Percentiles rank a stretch among this genome's conserved stretches.
Evolutionary conservation across 768 basidiomycete species (phyloP).

Genomic region (Lentinus brumalis): DNA sequence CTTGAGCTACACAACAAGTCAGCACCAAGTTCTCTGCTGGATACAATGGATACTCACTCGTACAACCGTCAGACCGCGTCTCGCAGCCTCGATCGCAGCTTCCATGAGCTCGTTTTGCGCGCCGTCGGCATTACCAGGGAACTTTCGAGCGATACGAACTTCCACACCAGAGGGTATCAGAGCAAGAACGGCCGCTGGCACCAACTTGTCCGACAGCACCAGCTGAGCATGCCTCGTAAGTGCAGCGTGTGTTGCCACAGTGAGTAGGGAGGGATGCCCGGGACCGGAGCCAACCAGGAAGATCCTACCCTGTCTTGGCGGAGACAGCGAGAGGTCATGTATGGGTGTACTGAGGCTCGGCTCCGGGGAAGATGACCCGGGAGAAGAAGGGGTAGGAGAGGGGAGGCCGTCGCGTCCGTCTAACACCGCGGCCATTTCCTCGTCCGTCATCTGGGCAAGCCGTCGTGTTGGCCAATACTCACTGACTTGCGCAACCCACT

Average conservation of each 20-base stretch:
- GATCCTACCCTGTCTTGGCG: slow-evolving; percentile 62
- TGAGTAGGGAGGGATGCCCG: slow-evolving; percentile 91
- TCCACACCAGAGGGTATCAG: slow-evolving; percentile 75
- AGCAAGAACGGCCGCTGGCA: slow-evolving; percentile 83
- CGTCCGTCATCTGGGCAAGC: slow-evolving; percentile 66
- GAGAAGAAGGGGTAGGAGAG: neutral
- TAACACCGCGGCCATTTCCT: slow-evolving; percentile 69
- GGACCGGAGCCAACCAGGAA: slow-evolving; percentile 93
- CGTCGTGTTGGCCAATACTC: slow-evolving; percentile 91
- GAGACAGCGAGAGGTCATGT: slow-evolving; percentile 25
- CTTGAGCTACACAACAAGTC: slow-evolving; percentile 62
- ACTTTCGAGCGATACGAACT: slow-evolving; percentile 92
- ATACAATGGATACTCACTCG: slow-evolving; percentile 52
- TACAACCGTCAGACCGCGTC: slow-evolving; percentile 80
- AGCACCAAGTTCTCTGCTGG: neutral
- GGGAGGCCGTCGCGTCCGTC: slow-evolving; percentile 36
- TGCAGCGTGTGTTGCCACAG: slow-evolving; percentile 79
- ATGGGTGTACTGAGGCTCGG: slow-evolving; percentile 27
- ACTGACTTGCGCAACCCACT: slow-evolving; percentile 94
- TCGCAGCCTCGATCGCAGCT: slow-evolving; percentile 81
- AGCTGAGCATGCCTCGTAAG: slow-evolving; percentile 82
- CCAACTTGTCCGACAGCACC: slow-evolving; percentile 95
- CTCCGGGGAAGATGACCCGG: slow-evolving; percentile 22
- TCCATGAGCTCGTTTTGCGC: slow-evolving; percentile 96
- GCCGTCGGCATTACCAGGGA: slow-evolving; percentile 95